phyloP scores from a whole-genome alignment of 148 eudicot species.

The Cornus kousa region DNA sequence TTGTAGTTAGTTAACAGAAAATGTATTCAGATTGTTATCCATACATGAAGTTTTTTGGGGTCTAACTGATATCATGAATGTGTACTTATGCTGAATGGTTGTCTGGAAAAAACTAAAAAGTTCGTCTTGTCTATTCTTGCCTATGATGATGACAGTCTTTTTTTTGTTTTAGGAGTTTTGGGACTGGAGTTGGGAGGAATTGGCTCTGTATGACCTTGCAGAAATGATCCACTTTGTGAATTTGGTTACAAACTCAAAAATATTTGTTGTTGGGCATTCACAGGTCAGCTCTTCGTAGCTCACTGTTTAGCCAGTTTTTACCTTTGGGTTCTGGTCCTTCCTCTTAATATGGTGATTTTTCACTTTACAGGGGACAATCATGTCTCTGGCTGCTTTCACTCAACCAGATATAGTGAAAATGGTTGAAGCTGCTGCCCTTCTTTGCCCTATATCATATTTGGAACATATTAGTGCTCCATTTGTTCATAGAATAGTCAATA shows the following conservation, averaged over 20 bases:
- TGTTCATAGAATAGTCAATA: constrained; percentile 63
- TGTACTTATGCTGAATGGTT: background rate
- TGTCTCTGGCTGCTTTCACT: constrained; percentile 91
- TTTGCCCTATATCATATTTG: constrained; percentile 91
- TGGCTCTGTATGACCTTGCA: constrained; percentile 78
- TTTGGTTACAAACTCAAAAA: constrained; percentile 49
- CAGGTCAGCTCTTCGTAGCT: constrained; percentile 49
- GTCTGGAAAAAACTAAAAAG: background rate
- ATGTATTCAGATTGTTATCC: background rate
- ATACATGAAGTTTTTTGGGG: background rate
- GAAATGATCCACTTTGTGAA: constrained; percentile 66
- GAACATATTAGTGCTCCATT: constrained; percentile 70
- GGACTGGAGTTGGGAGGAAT: constrained; percentile 99
- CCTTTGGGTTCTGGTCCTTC: background rate
- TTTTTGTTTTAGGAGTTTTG: constrained; percentile 64
- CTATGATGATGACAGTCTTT: background rate
- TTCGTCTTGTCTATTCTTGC: constrained; percentile 2
- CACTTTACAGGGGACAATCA: constrained; percentile 77
- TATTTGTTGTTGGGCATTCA: constrained; percentile 86
- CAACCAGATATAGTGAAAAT: constrained; percentile 64
- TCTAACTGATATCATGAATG: background rate
- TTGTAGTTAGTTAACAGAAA: background rate
- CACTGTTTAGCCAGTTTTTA: constrained; percentile 2
- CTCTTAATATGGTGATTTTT: constrained; percentile 7
- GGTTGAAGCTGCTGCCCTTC: constrained; percentile 95